phyloP scores from a whole-genome alignment of 768 basidiomycete genomes.

The Boletellus sp. region DNA sequence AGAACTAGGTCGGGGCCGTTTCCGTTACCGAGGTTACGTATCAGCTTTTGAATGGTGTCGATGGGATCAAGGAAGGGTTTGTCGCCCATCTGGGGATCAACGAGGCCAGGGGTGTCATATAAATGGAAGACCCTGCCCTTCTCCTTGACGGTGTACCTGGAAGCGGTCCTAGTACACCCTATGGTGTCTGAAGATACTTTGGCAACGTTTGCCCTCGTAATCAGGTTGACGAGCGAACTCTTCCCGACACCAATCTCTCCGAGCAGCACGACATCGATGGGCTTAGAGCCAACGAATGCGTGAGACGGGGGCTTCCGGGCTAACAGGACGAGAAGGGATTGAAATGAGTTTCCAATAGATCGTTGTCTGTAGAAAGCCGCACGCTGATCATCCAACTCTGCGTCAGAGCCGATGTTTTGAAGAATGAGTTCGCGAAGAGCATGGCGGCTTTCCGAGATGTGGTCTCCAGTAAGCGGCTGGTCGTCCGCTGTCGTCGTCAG shows the following conservation, averaged over 20 bases:
- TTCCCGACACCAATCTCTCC: slow-evolving; percentile 36
- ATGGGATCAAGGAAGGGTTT: slow-evolving; percentile 21
- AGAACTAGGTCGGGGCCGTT: slow-evolving; percentile 30
- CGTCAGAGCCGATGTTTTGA: slow-evolving; percentile 5
- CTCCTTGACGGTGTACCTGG: slow-evolving; percentile 24
- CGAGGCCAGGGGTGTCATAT: slow-evolving; percentile 34
- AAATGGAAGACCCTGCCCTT: slow-evolving; percentile 21
- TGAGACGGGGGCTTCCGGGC: slow-evolving; percentile 6
- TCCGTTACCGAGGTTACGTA: slow-evolving; percentile 27
- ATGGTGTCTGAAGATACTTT: slow-evolving; percentile 28
- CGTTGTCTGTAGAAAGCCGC: slow-evolving; percentile 8
- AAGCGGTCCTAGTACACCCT: slow-evolving; percentile 32
- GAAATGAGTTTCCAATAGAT: slow-evolving; percentile 9
- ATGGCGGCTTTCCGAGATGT: slow-evolving; percentile 9
- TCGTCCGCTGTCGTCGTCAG: not conserved
- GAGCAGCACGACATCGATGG: slow-evolving; percentile 35
- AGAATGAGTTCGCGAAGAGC: slow-evolving; percentile 14
- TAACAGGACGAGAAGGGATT: slow-evolving; percentile 7
- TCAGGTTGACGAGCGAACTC: slow-evolving; percentile 42
- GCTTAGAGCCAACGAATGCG: not conserved
- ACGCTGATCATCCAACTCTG: not conserved
- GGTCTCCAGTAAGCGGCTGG: slow-evolving; percentile 1
- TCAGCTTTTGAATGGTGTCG: slow-evolving; percentile 24
- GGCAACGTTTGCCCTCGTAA: slow-evolving; percentile 27
- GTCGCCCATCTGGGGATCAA: slow-evolving; percentile 22